Conservation (phyloP, 305 asterid species). For the Solanum hybrid region DNA sequence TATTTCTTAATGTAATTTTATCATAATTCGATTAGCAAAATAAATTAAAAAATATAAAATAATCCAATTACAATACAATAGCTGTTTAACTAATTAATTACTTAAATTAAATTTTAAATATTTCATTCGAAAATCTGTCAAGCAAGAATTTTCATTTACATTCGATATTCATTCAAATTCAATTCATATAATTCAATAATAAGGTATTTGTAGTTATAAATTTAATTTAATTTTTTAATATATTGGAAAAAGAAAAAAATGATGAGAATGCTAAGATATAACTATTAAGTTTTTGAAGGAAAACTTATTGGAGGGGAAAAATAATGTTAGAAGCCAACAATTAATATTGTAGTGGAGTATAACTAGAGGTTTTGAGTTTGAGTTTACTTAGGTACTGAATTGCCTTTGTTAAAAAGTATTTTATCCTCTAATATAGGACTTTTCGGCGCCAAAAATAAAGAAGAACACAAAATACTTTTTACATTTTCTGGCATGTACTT, state of each 20-base stretch:
- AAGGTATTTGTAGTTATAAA: neutral
- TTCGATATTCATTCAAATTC: neutral
- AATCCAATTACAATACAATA: neutral
- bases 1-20: neutral
- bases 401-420: accelerated
- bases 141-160: neutral
- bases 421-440: no score
- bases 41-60: neutral
- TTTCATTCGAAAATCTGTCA: neutral
- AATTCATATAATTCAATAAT: neutral
- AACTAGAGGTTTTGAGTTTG: neutral
- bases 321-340: neutral
- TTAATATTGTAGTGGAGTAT: neutral
- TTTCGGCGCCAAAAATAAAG: neutral
- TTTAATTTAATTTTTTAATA: neutral
- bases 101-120: neutral
- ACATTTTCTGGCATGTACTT: neutral
- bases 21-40: neutral
- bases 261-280: no score
- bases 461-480: neutral
- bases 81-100: neutral
- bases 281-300: neutral
- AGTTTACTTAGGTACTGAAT: no score
- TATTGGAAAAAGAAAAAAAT: neutral
- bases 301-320: neutral